Percentiles rank a stretch among this genome's conserved stretches.
Conservation (phyloP, 306 rosid species). For the Lathyrus oleraceus region DNA sequence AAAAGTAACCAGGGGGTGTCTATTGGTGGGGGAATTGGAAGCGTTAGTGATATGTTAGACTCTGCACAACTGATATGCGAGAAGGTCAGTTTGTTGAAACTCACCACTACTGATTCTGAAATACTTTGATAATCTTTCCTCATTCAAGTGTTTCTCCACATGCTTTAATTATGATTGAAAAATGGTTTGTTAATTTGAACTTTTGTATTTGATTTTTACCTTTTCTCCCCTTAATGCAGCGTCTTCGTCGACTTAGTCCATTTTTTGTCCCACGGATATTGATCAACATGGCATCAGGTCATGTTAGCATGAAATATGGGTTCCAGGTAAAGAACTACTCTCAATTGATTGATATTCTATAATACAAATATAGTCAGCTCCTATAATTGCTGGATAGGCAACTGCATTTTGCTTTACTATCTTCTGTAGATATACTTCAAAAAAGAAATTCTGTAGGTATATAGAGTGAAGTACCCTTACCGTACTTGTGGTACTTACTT, state of each 20-base stretch:
- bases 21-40: conserved; percentile 95
- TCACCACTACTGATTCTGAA: background rate
- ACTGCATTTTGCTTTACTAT: conserved; percentile 6
- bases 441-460: background rate
- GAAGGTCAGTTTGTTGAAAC: conserved; percentile 54
- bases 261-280: conserved; percentile 90
- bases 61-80: conserved; percentile 86
- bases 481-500: too few species aligned
- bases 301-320: conserved; percentile 96
- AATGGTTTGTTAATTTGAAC: conserved; percentile 21
- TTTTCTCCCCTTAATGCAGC: conserved; percentile 50
- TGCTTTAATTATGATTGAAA: conserved; percentile 26
- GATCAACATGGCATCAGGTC: conserved; percentile 98
- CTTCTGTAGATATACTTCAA: background rate
- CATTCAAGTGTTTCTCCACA: conserved; percentile 13
- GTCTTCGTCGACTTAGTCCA: conserved; percentile 92
- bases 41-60: conserved; percentile 78
- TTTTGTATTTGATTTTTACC: conserved; percentile 1
- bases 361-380: conserved; percentile 26
- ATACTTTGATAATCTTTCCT: conserved; percentile 15
- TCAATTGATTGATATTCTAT: conserved; percentile 27
- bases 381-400: conserved; percentile 15
- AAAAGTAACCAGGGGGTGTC: conserved; percentile 73
- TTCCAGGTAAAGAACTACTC: conserved; percentile 65
- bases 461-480: background rate